Evolutionary conservation across 2,329 filamentous ascomycete species (phyloP).

Genomic region (Xylariaceae sp.): DNA sequence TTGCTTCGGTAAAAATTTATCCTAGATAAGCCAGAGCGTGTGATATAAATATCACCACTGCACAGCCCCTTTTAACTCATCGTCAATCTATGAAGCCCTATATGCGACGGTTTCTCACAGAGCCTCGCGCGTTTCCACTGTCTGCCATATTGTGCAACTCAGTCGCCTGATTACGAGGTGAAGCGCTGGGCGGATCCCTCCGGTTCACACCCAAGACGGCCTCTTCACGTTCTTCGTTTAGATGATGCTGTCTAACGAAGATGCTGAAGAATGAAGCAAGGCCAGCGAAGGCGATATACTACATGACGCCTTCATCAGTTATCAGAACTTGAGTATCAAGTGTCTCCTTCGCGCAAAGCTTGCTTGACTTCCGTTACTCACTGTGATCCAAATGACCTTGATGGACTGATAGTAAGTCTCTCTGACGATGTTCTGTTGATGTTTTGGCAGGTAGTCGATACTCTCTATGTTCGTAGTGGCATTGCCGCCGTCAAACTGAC

Average conservation of each 20-base stretch:
- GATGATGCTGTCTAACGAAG: conserved; percentile 11
- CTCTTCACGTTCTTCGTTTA: conserved; percentile 8
- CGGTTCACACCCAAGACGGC: conserved; percentile 8
- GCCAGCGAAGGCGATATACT: conserved; percentile 18
- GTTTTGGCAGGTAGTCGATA: conserved; percentile 10
- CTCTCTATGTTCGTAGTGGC: conserved; percentile 16
- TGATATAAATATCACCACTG: too few relatives aligned
- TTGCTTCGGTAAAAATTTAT: too few relatives aligned
- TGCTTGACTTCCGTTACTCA: conserved; percentile 1
- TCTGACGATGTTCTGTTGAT: conserved; percentile 15
- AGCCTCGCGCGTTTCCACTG: too few relatives aligned
- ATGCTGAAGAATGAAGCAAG: conserved; percentile 10
- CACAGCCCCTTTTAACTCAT: too few relatives aligned
- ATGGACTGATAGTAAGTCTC: conserved; percentile 16
- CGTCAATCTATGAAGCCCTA: too few relatives aligned
- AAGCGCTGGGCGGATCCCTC: background rate
- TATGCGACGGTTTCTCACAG: too few relatives aligned
- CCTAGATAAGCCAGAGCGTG: too few relatives aligned
- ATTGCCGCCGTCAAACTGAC: conserved; percentile 15
- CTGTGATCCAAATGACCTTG: conserved; percentile 21
- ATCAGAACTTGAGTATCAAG: too few relatives aligned
- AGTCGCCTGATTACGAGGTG: too few relatives aligned
- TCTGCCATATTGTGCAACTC: too few relatives aligned
- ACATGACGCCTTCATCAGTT: background rate
- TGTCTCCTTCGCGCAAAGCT: too few relatives aligned